Evolutionary conservation across 441 rosid genomes (phyloP).

Genomic region (Erysimum pusillum): DNA sequence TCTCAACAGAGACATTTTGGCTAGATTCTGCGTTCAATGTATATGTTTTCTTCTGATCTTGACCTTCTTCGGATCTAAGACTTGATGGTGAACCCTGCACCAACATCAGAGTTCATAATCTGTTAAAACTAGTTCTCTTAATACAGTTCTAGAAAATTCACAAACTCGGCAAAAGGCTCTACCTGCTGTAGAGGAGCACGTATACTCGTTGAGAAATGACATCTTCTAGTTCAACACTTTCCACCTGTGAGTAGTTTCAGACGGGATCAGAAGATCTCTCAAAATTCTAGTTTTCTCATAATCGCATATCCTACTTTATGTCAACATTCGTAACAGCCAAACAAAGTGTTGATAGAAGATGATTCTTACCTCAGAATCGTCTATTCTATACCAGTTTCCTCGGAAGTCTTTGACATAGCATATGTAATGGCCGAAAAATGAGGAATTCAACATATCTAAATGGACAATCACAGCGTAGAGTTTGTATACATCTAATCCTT

Average conservation of each 20-base stretch:
- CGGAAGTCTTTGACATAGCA: constrained; percentile 87
- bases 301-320: background rate
- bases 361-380: constrained; percentile 87
- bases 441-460: constrained; percentile 95
- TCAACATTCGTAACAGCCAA: background rate
- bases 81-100: constrained; percentile 75
- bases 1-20: constrained; percentile 51
- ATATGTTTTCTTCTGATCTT: constrained; percentile 49
- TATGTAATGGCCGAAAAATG: constrained; percentile 96
- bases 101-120: constrained; percentile 21
- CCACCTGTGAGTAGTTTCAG: constrained; percentile 63
- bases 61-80: constrained; percentile 58
- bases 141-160: constrained; percentile 10
- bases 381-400: constrained; percentile 88
- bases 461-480: constrained; percentile 97
- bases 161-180: constrained; percentile 3
- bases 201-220: constrained; percentile 96
- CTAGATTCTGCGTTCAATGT: constrained; percentile 46
- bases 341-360: constrained; percentile 31
- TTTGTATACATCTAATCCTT: constrained; percentile 75
- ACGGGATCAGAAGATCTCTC: background rate
- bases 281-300: background rate
- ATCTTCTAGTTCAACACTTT: constrained; percentile 77
- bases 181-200: constrained; percentile 98
- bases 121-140: constrained; percentile 12